Conservation (phyloP, 345 rosid genomes). For the Capsella bursapastoris region DNA sequence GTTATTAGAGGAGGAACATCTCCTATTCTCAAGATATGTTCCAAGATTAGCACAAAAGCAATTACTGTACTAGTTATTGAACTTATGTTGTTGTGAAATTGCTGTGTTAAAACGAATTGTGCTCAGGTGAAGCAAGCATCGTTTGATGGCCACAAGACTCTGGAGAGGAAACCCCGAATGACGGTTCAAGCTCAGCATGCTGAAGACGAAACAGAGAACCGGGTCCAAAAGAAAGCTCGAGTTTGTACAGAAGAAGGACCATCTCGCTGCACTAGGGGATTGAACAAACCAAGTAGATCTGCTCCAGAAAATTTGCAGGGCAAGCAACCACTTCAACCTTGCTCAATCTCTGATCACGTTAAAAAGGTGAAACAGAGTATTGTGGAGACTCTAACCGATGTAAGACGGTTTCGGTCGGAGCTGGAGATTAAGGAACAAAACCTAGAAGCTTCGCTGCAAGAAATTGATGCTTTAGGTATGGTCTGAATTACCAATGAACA, state of each 20-base stretch:
- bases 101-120: not conserved
- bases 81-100: not conserved
- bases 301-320: constrained; percentile 13
- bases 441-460: constrained; percentile 27
- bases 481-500: not conserved
- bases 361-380: constrained; percentile 30
- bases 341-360: constrained; percentile 39
- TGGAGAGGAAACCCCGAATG: not conserved
- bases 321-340: constrained; percentile 31
- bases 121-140: constrained; percentile 19
- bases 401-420: constrained; percentile 22
- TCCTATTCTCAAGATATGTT: constrained; percentile 29
- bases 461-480: constrained; percentile 37
- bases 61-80: not conserved
- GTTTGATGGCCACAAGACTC: constrained; percentile 7
- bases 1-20: constrained; percentile 30
- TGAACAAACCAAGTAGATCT: not conserved
- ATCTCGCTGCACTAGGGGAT: constrained; percentile 26
- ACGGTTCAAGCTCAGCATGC: constrained; percentile 2
- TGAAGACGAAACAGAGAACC: constrained; percentile 21
- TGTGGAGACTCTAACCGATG: constrained; percentile 18
- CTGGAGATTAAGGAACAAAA: constrained; percentile 25
- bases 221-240: constrained; percentile 26
- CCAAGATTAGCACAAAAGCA: constrained; percentile 34
- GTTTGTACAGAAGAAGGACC: constrained; percentile 23